Evolutionary conservation across 331 rosid species (phyloP).

Genomic region (Erythrophleum ivorense): DNA sequence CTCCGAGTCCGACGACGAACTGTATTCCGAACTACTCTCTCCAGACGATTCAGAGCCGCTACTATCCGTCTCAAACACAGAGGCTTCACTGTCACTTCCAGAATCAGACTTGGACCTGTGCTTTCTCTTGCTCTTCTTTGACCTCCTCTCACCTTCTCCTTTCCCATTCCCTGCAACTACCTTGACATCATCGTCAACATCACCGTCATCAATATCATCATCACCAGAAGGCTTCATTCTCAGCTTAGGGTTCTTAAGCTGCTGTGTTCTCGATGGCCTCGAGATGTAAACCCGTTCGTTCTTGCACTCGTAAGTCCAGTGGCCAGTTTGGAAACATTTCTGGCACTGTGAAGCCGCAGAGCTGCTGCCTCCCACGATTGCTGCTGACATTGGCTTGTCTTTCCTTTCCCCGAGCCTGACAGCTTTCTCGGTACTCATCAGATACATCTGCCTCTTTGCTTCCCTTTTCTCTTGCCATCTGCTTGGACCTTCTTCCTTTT

Average conservation of each 20-base stretch:
- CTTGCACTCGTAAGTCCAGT: constrained; percentile 96
- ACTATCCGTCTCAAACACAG: constrained; percentile 89
- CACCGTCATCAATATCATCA: constrained; percentile 59
- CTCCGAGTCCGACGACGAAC: constrained; percentile 86
- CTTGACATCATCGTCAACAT: constrained; percentile 52
- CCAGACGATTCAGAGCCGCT: constrained; percentile 74
- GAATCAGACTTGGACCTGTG: constrained; percentile 61
- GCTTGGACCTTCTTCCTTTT: too few relatives aligned
- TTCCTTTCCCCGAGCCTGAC: constrained; percentile 90
- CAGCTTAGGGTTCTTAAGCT: constrained; percentile 85
- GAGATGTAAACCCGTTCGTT: constrained; percentile 90
- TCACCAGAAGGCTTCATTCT: constrained; percentile 56
- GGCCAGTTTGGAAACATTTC: constrained; percentile 82
- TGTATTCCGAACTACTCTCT: constrained; percentile 69
- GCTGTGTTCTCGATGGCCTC: constrained; percentile 89
- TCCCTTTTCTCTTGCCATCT: too few relatives aligned
- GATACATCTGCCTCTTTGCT: too few relatives aligned
- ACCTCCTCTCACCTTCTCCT: too few relatives aligned
- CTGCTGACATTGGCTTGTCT: constrained; percentile 59
- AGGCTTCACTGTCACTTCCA: constrained; percentile 82
- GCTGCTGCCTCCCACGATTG: constrained; percentile 54
- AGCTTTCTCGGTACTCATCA: too few relatives aligned
- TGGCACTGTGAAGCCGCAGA: constrained; percentile 94
- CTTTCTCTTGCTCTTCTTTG: constrained; percentile 86
- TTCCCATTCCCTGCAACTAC: too few relatives aligned